These are phyloP conservation scores for Sherardia arvensis DNA, from an alignment of 257 asterid species.

Conservation along the genomic window DNA sequence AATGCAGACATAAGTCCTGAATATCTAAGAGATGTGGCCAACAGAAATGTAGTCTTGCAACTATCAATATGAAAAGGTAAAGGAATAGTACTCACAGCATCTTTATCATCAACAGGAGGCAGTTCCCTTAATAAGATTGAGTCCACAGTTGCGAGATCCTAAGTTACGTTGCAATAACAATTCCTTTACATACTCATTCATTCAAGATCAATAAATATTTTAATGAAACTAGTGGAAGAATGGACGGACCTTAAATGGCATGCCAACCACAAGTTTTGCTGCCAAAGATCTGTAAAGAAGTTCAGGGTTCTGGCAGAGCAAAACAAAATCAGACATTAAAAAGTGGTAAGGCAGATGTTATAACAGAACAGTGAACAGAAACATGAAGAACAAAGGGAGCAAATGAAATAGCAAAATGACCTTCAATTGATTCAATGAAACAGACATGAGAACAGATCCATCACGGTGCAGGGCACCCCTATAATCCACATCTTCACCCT, in stretches of 20 bases:
- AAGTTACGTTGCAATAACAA: conserved; percentile 13
- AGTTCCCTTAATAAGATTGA: conserved; percentile 87
- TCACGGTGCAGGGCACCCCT: conserved; percentile 98
- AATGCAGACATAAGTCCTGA: background rate
- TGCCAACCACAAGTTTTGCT: conserved; percentile 80
- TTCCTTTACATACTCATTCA: conserved; percentile 11
- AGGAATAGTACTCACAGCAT: conserved; percentile 54
- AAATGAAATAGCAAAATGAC: conserved; percentile 20
- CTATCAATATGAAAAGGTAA: conserved; percentile 1
- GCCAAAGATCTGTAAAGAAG: conserved; percentile 77
- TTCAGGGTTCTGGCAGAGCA: conserved; percentile 65
- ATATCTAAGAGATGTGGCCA: background rate
- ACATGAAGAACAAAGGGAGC: background rate
- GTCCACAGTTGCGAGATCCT: conserved; percentile 99
- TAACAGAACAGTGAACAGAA: background rate
- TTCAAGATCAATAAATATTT: conserved; percentile 5
- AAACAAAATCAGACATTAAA: background rate
- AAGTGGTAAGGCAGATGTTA: conserved; percentile 1
- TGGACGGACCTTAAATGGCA: conserved; percentile 83
- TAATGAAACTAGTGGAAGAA: conserved; percentile 4
- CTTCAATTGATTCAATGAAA: conserved; percentile 90
- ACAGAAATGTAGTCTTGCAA: background rate
- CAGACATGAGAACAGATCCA: conserved; percentile 96
- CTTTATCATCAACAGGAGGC: conserved; percentile 72
- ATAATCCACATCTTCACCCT: conserved; percentile 98